Percentiles rank a stretch among this genome's conserved stretches.
Conservation (phyloP, 2,329 filamentous ascomycete species). For the Orbilia quercus region DNA sequence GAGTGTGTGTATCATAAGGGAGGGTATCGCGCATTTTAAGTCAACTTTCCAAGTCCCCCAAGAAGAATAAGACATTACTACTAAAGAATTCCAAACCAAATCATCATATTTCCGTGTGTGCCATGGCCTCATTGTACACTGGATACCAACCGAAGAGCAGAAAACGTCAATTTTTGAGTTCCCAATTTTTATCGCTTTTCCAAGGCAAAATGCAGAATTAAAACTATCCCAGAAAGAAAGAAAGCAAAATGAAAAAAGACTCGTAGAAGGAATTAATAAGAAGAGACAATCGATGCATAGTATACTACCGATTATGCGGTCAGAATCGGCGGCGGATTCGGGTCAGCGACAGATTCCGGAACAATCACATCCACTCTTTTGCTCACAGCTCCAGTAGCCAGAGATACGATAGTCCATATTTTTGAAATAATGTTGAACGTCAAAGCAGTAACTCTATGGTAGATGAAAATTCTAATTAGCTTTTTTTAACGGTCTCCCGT, state of each 20-base stretch:
- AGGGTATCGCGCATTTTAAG: constrained; percentile 9
- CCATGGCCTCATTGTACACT: constrained; percentile 8
- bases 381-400: neutral
- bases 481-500: constrained; percentile 16
- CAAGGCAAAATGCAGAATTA: neutral
- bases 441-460: constrained; percentile 50
- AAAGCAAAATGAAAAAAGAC: neutral
- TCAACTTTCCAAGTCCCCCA: neutral
- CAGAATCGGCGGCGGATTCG: constrained; percentile 16
- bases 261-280: too few relatives aligned
- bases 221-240: neutral
- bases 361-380: constrained; percentile 13
- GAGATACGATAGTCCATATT: constrained; percentile 40
- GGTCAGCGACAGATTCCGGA: constrained; percentile 4
- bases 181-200: neutral
- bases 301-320: constrained; percentile 1
- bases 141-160: neutral
- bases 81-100: neutral
- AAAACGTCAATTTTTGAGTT: too few relatives aligned
- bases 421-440: constrained; percentile 55
- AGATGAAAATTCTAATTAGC: constrained; percentile 35
- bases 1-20: neutral
- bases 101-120: neutral
- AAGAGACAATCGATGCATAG: neutral
- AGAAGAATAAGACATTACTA: constrained; percentile 22